Evolutionary conservation across 1,139 yeast genomes (phyloP), one percentile per base, ranked within the genome.

Genomic region (Lodderomyces metapsilosis): DNA sequence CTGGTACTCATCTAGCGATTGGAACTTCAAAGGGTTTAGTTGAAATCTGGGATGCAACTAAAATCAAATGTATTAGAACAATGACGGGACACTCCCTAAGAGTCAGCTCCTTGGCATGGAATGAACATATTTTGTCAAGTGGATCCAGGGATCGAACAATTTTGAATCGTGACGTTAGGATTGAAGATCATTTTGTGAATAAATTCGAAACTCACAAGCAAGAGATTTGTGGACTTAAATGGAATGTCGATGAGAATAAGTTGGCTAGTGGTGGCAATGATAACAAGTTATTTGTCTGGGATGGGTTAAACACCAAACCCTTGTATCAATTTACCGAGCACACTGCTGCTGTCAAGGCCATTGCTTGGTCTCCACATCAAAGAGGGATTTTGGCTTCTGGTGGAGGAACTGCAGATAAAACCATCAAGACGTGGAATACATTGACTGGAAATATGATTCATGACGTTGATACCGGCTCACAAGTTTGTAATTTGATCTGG

Each of bases 291-390:
- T 77, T 78, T 51, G 84, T 89, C 7, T 94, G 97, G 95, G 96
- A 88, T 57, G 96, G 95, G 1, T 61, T 86, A 34, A 74, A 76
- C 43, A 74, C 79, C 11, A 76, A 57, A 39, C 98, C 98, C 1
- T 61, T 88, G 25, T 78, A 83, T 58, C 82, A 75, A 46, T 86
- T 91, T 53, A 73, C 75, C 5, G 96, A 88, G 49, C 98, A 92
- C 57, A 80, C 79, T 16, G 98, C 98, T 0, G 99, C 98, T 0
- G 95, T 92, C 5, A 92, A 91, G 62, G 98, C 98, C 1, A 77
- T 92, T 41, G 88, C 96, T 1, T 92, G 99, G 99, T 87, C 95
- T 1, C 98, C 98, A 0, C 98, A 92, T 58, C 96, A 88, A 57
- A 71, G 98, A 44, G 98, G 98, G 0, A 76, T 91, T 3, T 64